Evolutionary conservation across 2,329 filamentous ascomycete species (phyloP), one percentile per base, ranked within the genome.

Genomic region (Colletotrichum sp.): DNA sequence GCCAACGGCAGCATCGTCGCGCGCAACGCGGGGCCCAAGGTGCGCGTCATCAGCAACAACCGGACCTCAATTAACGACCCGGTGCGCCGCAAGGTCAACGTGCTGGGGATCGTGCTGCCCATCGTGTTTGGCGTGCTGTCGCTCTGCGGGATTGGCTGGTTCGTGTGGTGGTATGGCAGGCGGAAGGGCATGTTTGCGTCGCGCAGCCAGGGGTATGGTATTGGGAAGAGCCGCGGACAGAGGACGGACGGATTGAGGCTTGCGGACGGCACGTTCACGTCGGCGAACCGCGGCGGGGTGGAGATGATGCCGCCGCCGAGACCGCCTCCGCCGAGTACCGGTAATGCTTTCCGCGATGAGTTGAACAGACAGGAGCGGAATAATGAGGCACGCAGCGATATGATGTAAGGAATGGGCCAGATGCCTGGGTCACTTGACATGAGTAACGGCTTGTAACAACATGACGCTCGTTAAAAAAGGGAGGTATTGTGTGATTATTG

Each of bases 231-330:
- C 43, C 71, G 75, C 18, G 60, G 28, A 1, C 71, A 77, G 71
- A 52, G 75, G n/a, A 52, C 75, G 26, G 71, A 61, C 2, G 76
- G 72, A 1, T 26, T 72, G 6, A 62, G 75, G 13, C 58, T 75
- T 6, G 71, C 70, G 28, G 75, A 65, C 16, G 66, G 52, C 16
- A 72, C 74, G 2, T 76, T 75, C 55, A 69, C 73, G 16, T 75
- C 71, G 38, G 52, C 71, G 13, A 74, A 70, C n/a, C 66, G 71
- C 5, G 74, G 71, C 6, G 75, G 75, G 9, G 71, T 72, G 18
- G 76, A 75, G 58, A 75, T 75, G 73, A 75, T 75, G 73, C 73
- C 73, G 58, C 73, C 73, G 5, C 73, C 73, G 13, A 65, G 70
- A 5, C 70, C 73, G 15, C 73, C 73, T 10, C 61, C 52, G 18